A percentile compares a stretch with the other conserved stretches of the same genome.
Conservation (phyloP, 2,329 filamentous ascomycete species). For the Apiospora arundinis region DNA sequence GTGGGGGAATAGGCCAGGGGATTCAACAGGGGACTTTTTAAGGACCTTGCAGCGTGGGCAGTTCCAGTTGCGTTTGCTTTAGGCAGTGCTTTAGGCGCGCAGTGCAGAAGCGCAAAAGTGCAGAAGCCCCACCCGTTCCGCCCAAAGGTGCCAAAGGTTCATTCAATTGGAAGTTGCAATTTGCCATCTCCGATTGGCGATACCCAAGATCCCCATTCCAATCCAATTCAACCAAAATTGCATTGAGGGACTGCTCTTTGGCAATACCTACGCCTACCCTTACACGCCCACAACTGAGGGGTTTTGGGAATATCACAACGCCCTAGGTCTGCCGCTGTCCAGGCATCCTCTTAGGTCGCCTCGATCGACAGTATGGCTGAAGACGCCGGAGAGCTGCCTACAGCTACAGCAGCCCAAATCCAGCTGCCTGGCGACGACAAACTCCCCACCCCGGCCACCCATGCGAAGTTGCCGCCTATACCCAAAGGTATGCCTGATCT, state of each 20-base stretch:
- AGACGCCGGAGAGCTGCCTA: constrained; percentile 13
- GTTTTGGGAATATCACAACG: neutral
- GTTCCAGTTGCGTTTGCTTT: neutral
- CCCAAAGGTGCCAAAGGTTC: neutral
- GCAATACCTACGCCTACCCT: neutral
- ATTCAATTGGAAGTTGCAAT: no score
- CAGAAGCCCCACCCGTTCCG: neutral
- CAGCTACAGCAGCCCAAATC: constrained; percentile 25
- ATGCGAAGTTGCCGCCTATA: constrained; percentile 38
- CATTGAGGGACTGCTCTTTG: neutral
- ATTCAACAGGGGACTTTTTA: no score
- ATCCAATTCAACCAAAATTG: neutral
- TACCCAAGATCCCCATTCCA: constrained; percentile 1
- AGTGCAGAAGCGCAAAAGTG: neutral
- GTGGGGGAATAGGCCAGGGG: neutral
- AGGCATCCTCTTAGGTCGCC: neutral
- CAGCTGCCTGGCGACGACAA: constrained; percentile 30
- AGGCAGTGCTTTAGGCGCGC: neutral
- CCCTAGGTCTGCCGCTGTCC: neutral
- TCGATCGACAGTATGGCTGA: neutral
- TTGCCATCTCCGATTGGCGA: constrained; percentile 6
- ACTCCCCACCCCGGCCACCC: neutral
- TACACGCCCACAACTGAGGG: neutral
- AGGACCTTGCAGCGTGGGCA: neutral
- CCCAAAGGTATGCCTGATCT: constrained; percentile 34